A percentile compares a stretch with the other conserved stretches of the same genome.
These are phyloP conservation scores for Pichia sp. DNA, from an alignment of 1,139 yeast species.

Conservation along the genomic window DNA sequence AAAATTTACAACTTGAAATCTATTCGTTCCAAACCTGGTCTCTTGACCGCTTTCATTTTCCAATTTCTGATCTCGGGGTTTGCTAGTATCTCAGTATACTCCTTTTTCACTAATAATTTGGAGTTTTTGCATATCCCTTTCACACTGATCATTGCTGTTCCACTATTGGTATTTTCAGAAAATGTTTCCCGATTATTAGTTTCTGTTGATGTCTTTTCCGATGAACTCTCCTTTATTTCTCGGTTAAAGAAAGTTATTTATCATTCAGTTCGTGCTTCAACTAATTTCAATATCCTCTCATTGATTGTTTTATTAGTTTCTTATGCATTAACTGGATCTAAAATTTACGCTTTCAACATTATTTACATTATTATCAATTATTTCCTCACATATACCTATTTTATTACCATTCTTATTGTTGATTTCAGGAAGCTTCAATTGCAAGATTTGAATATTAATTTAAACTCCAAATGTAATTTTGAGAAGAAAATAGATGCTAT, in stretches of 20 bases:
- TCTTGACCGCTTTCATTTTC: conserved; percentile 53
- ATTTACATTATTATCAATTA: conserved; percentile 43
- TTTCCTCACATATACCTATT: conserved; percentile 52
- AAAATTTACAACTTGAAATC: conserved; percentile 47
- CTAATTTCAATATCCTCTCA: conserved; percentile 1
- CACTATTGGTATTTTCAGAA: conserved; percentile 19
- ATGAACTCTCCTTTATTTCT: conserved; percentile 30
- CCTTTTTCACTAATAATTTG: conserved; percentile 29
- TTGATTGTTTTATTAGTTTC: conserved; percentile 23
- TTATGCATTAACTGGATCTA: conserved; percentile 8
- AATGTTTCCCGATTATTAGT: conserved; percentile 33
- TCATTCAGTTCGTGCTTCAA: conserved; percentile 4
- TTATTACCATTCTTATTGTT: conserved; percentile 56
- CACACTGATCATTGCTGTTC: conserved; percentile 26
- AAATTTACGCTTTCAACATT: conserved; percentile 5
- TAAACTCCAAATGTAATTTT: background rate
- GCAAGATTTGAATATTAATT: conserved; percentile 34
- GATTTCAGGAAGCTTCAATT: conserved; percentile 61
- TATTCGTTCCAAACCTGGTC: conserved; percentile 53
- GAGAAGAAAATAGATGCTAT: conserved; percentile 26
- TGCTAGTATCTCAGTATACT: conserved; percentile 46
- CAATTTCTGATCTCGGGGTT: conserved; percentile 41
- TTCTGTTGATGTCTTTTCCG: conserved; percentile 35
- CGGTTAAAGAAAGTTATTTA: conserved; percentile 3
- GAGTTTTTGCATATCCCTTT: conserved; percentile 33